Conservation (phyloP, 768 basidiomycete species). For the Naganishia onofrii region DNA sequence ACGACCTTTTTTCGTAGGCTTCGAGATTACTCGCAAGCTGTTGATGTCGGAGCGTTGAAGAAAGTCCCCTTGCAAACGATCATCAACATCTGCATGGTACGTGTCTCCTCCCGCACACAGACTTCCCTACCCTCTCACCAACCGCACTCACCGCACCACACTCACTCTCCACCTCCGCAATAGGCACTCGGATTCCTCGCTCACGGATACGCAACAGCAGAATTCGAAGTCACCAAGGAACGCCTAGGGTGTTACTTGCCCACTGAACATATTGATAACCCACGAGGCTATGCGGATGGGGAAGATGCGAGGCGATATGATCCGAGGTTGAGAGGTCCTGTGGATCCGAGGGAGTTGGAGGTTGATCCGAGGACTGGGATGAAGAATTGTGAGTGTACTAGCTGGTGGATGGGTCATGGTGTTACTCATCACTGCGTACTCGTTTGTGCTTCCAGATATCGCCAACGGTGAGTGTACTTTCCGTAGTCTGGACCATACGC, state of each 20-base stretch:
- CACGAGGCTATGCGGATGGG: slow-evolving; percentile 77
- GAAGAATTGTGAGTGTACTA: slow-evolving; percentile 61
- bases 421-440: background rate
- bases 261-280: slow-evolving; percentile 84
- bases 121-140: background rate
- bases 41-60: slow-evolving; percentile 72
- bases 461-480: slow-evolving; percentile 58
- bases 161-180: background rate
- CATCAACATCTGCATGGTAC: slow-evolving; percentile 77
- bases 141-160: background rate
- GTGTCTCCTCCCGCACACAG: background rate
- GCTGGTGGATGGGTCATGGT: too few relatives aligned
- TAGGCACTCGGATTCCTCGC: slow-evolving; percentile 72
- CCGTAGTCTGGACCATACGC: background rate
- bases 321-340: slow-evolving; percentile 71
- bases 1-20: slow-evolving; percentile 71
- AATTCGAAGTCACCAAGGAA: slow-evolving; percentile 79
- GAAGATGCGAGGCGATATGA: slow-evolving; percentile 79
- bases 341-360: slow-evolving; percentile 79
- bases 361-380: slow-evolving; percentile 81
- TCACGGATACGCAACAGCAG: slow-evolving; percentile 38
- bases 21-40: slow-evolving; percentile 81
- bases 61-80: slow-evolving; percentile 73
- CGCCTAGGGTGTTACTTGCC: slow-evolving; percentile 79
- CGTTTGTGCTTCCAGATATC: slow-evolving; percentile 59